These are phyloP conservation scores for Lachancea lanzarotensis DNA, from an alignment of 805 yeast species.

Conservation along the genomic window DNA sequence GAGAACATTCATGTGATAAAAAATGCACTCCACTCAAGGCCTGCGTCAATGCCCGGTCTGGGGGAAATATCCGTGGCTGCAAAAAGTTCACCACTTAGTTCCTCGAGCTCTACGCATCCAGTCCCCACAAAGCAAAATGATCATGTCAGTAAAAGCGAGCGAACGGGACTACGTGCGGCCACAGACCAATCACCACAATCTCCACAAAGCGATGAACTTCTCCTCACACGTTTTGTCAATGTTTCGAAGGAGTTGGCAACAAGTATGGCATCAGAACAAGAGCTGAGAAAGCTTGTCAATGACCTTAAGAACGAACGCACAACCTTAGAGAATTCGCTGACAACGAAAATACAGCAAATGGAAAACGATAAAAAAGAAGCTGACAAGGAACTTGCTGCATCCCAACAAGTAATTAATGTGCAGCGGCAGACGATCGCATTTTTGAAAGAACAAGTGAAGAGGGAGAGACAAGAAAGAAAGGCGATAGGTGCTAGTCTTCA, in stretches of 20 bases:
- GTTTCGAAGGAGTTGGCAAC: background rate
- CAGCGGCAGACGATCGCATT: background rate
- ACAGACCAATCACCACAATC: background rate
- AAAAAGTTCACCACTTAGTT: no score
- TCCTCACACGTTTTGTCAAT: background rate
- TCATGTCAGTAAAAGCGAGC: no score
- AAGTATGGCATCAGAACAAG: background rate
- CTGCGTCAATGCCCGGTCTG: no score
- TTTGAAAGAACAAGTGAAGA: background rate
- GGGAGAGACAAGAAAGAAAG: background rate
- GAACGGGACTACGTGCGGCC: no score
- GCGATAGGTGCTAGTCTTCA: background rate
- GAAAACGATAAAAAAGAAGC: background rate
- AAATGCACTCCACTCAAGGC: background rate
- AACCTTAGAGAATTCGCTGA: background rate
- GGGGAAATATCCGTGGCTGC: no score
- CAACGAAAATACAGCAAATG: background rate
- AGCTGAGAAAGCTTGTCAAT: background rate
- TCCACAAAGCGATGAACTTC: background rate
- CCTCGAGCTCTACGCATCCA: no score
- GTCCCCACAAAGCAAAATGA: no score
- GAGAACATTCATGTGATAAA: conserved; percentile 4
- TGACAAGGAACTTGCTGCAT: background rate
- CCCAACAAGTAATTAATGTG: background rate
- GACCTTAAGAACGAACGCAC: background rate